Conservation (phyloP, 352 stramenopile genomes). For the Globisporangium orthogonon region DNA sequence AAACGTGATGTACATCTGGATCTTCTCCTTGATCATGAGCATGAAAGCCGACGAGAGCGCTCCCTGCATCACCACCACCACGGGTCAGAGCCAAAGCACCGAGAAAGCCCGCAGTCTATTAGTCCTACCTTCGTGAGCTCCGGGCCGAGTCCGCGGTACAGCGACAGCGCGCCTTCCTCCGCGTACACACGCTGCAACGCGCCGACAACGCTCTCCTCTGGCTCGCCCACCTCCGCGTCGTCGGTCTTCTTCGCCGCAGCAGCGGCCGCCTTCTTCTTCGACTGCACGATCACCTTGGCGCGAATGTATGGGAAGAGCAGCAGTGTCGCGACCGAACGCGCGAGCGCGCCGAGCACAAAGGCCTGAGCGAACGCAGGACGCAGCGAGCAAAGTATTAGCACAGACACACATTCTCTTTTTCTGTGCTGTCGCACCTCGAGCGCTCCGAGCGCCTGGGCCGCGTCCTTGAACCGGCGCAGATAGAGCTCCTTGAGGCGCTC, state of each 20-base stretch:
- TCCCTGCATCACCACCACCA: slow-evolving; percentile 37
- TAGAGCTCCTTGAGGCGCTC: slow-evolving; percentile 85
- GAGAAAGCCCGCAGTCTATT: background rate
- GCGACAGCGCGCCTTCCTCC: slow-evolving; percentile 79
- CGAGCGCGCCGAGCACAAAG: slow-evolving; percentile 93
- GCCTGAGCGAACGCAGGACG: slow-evolving; percentile 44
- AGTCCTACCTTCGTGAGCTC: slow-evolving; percentile 85
- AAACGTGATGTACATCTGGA: slow-evolving; percentile 87
- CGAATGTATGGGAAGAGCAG: slow-evolving; percentile 96
- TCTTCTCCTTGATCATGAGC: slow-evolving; percentile 98
- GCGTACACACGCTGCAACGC: slow-evolving; percentile 71
- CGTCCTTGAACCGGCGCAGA: slow-evolving; percentile 52
- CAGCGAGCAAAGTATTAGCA: too few relatives aligned
- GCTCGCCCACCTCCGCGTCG: slow-evolving; percentile 12
- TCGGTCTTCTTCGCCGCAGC: slow-evolving; percentile 10
- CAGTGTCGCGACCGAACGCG: slow-evolving; percentile 92
- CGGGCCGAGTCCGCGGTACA: slow-evolving; percentile 93
- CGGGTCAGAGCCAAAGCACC: background rate
- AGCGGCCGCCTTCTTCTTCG: slow-evolving; percentile 70
- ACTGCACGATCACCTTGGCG: slow-evolving; percentile 93
- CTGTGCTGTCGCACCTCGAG: slow-evolving; percentile 38
- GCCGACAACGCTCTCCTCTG: slow-evolving; percentile 69
- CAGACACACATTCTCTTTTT: too few relatives aligned
- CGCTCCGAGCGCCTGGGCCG: slow-evolving; percentile 44
- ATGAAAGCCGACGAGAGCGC: slow-evolving; percentile 95